Evolutionary conservation across 805 yeast species (phyloP), one percentile per base, ranked within the genome.

Genomic region (Candida germanica): DNA sequence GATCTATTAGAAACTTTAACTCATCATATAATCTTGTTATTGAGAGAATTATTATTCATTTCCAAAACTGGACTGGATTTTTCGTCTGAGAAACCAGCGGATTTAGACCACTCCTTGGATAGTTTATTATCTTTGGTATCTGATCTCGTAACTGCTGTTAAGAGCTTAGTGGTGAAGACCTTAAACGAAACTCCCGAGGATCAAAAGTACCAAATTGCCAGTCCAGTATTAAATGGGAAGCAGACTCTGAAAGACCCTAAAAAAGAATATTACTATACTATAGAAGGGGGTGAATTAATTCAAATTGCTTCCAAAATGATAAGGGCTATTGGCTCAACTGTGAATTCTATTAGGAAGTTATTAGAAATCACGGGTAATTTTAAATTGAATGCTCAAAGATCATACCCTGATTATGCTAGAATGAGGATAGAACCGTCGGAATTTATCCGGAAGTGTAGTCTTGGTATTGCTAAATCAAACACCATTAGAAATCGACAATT

Each of bases 201-300:
- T 42, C 58, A 49, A 52, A 54, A 41, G 49, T 58, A 48, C 29
- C 30, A 35, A 17, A 17, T 37, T 2, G 32, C 21, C 10, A 21
- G 24, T 11, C 31, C 27, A 11, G 19, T 12, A 6, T 25, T 33
- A 23, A 30, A 31, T 26, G 27, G 35, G n/a, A 31, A 12, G 9
- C 18, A 22, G 17, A 30, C 26, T 18, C n/a, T n/a, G n/a, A 25
- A 29, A 34, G 33, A 26, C 34, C 10, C 23, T 10, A 20, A 20
- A 20, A 41, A 29, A 40, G 54, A 55, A 43, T 83, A 80, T 44
- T 71, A 66, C 39, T 79, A 78, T 49, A 76, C 88, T 0, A 66
- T 66, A 27, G 88, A 83, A 53, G 91, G 91, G 13, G 80, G 79
- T 33, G 71, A 69, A 10, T 66, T 84, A 53, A 76, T 81, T 33